These are phyloP conservation scores for Phlegmacium glaucopus DNA, from an alignment of 768 basidiomycete genomes.

Conservation along the genomic window DNA sequence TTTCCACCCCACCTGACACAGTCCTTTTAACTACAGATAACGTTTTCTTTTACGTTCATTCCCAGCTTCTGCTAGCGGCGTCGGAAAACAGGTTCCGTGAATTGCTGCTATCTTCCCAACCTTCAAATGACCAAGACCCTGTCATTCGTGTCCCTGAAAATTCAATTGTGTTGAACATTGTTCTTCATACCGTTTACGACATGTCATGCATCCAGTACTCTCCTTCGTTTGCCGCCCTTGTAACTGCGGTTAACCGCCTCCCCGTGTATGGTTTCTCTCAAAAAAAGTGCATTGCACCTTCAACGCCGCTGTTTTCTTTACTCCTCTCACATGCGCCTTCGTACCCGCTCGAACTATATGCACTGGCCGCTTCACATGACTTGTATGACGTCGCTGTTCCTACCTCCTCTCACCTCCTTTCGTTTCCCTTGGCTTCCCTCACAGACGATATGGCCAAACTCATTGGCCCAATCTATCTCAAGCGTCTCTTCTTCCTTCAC, in stretches of 20 bases:
- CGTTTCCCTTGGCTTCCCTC: slow-evolving; percentile 62
- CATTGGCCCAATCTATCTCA: slow-evolving; percentile 76
- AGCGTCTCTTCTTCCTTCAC: slow-evolving; percentile 80
- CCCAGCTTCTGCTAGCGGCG: slow-evolving; percentile 47
- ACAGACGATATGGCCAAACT: slow-evolving; percentile 66
- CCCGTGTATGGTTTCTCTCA: slow-evolving; percentile 58
- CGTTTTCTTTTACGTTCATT: slow-evolving; percentile 84
- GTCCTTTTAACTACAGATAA: slow-evolving; percentile 69
- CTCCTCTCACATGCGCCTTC: slow-evolving; percentile 67
- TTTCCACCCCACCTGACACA: slow-evolving; percentile 54
- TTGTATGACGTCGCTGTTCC: slow-evolving; percentile 73
- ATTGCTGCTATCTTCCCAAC: slow-evolving; percentile 44
- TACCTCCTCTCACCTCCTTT: slow-evolving; percentile 71
- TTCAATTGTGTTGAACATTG: slow-evolving; percentile 63
- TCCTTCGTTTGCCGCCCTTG: slow-evolving; percentile 58
- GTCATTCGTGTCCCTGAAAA: slow-evolving; percentile 60
- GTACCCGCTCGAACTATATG: slow-evolving; percentile 68
- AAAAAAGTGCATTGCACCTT: slow-evolving; percentile 42
- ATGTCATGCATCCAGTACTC: slow-evolving; percentile 74
- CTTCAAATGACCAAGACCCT: slow-evolving; percentile 42
- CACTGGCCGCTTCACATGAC: slow-evolving; percentile 63
- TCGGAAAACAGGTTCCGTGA: slow-evolving; percentile 66
- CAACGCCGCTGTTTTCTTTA: slow-evolving; percentile 52
- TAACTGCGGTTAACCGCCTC: slow-evolving; percentile 53
- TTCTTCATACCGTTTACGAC: slow-evolving; percentile 71